Conservation (phyloP, 2,329 filamentous ascomycete species). For the Pestalotiopsis sp. region DNA sequence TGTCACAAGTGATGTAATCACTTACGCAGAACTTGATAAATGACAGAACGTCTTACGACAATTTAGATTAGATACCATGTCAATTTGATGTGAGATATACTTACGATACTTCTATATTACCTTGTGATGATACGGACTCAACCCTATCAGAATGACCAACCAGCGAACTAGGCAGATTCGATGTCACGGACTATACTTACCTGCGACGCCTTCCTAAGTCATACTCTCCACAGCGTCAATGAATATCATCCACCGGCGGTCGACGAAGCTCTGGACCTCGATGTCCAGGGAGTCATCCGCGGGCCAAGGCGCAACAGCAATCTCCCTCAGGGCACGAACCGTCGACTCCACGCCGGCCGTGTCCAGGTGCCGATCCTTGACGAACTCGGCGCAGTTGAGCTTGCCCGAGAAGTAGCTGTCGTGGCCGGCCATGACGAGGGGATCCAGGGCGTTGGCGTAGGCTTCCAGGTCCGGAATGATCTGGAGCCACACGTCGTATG, state of each 20-base stretch:
- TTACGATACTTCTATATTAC: too few species aligned
- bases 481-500: neutral
- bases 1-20: too few species aligned
- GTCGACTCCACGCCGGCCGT: neutral
- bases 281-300: neutral
- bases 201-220: neutral
- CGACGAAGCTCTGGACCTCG: neutral
- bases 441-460: neutral
- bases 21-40: too few species aligned
- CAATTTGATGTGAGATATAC: too few species aligned
- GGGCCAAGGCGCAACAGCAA: neutral
- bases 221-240: neutral
- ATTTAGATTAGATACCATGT: too few species aligned
- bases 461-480: neutral
- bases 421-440: neutral
- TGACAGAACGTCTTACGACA: too few species aligned
- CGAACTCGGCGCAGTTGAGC: neutral
- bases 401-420: neutral
- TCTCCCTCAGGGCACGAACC: neutral
- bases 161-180: neutral
- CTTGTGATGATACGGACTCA: too few species aligned
- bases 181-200: neutral
- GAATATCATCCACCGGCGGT: neutral
- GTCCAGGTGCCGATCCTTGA: neutral
- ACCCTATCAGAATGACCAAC: too few species aligned